Conservation (phyloP, 495 filamentous ascomycete genomes). For the Hypoxylon intermedium region DNA sequence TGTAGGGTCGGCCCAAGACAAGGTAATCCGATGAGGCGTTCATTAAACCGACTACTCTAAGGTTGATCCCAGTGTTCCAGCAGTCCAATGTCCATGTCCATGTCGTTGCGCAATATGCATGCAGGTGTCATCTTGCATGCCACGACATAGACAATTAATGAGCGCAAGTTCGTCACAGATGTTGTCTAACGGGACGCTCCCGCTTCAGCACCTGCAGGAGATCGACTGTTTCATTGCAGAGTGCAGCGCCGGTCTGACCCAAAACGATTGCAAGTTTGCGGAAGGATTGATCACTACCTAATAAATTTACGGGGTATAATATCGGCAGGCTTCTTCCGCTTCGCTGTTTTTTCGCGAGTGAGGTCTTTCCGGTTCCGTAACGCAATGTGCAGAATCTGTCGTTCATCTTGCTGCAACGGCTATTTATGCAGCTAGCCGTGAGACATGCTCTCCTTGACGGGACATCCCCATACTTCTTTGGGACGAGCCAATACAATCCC, state of each 20-base stretch:
- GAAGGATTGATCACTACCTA: conserved; percentile 2
- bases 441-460: not conserved
- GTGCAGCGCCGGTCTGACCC: conserved; percentile 23
- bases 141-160: not conserved
- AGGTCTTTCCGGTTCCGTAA: conserved; percentile 12
- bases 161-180: conserved; percentile 24
- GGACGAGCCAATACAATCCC: too few species aligned
- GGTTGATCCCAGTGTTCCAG: too few species aligned
- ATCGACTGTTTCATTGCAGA: conserved; percentile 34
- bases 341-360: conserved; percentile 3
- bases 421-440: conserved; percentile 16
- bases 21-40: conserved; percentile 2
- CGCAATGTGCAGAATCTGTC: conserved; percentile 14
- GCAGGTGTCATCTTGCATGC: conserved; percentile 20
- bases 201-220: conserved; percentile 24
- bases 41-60: not conserved
- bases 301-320: conserved; percentile 10
- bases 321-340: not conserved
- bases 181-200: conserved; percentile 29
- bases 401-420: conserved; percentile 15
- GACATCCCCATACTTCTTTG: too few species aligned
- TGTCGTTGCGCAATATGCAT: conserved; percentile 26
- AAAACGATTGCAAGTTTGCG: not conserved
- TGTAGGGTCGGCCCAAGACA: conserved; percentile 7
- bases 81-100: conserved; percentile 3